Percentiles rank a stretch among this genome's conserved stretches.
phyloP scores from a whole-genome alignment of 2,329 filamentous ascomycete species.

The Exophiala aquamarina region DNA sequence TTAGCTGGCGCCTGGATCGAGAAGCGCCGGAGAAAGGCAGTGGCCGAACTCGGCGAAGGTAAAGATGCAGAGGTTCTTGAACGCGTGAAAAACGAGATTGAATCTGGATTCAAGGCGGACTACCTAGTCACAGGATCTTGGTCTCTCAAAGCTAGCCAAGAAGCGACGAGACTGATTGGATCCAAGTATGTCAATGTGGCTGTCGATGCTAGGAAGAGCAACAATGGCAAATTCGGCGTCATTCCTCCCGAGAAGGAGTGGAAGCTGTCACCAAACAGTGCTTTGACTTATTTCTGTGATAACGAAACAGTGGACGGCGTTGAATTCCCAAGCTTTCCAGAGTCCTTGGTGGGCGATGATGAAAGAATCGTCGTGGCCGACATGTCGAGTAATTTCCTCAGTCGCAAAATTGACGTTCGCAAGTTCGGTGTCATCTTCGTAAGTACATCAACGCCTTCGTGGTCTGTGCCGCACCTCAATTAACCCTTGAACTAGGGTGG shows the following conservation, averaged over 20 bases:
- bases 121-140: slow-evolving; percentile 90
- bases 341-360: slow-evolving; percentile 62
- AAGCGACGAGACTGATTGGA: slow-evolving; percentile 76
- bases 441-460: slow-evolving; percentile 26
- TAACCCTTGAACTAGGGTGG: slow-evolving; percentile 50
- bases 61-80: slow-evolving; percentile 55
- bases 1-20: slow-evolving; percentile 80
- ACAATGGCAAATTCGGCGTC: slow-evolving; percentile 79
- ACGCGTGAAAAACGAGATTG: slow-evolving; percentile 63
- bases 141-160: slow-evolving; percentile 85
- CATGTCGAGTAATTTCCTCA: slow-evolving; percentile 93
- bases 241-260: slow-evolving; percentile 81
- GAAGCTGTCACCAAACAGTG: slow-evolving; percentile 62
- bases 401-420: slow-evolving; percentile 70
- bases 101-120: slow-evolving; percentile 74
- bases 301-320: slow-evolving; percentile 85
- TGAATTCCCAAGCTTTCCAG: slow-evolving; percentile 76
- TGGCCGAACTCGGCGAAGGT: slow-evolving; percentile 50
- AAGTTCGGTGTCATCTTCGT: slow-evolving; percentile 88
- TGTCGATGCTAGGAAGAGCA: slow-evolving; percentile 62
- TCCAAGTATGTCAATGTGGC: slow-evolving; percentile 75
- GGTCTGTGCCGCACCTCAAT: slow-evolving; percentile 2
- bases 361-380: slow-evolving; percentile 81
- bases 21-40: slow-evolving; percentile 61
- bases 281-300: slow-evolving; percentile 85